A percentile compares a stretch with the other conserved stretches of the same genome.
These are phyloP conservation scores for Maudiozyma barnettii DNA, from an alignment of 805 yeast genomes.

Conservation along the genomic window DNA sequence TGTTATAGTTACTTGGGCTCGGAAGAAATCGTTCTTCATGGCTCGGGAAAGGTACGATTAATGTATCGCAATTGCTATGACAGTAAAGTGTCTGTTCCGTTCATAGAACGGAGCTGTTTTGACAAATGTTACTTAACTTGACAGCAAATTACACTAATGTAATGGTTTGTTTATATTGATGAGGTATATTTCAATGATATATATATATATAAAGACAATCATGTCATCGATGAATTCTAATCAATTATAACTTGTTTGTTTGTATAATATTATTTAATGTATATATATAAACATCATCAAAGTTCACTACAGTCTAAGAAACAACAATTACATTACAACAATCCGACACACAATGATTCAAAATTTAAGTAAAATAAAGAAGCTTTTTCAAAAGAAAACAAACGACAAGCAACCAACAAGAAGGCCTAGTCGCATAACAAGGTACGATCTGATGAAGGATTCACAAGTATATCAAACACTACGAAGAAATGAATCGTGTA, in stretches of 20 bases:
- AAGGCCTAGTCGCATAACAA: neutral
- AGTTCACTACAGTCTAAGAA: too few relatives aligned
- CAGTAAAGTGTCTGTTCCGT: neutral
- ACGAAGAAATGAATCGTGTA: neutral
- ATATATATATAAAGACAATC: too few relatives aligned
- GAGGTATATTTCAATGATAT: too few relatives aligned
- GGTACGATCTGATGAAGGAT: slow-evolving; percentile 3
- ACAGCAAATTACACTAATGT: neutral
- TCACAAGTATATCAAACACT: neutral
- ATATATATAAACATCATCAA: too few relatives aligned
- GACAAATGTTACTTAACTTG: neutral
- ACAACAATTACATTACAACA: neutral
- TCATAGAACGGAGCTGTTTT: neutral
- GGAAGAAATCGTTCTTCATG: neutral
- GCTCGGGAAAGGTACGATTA: neutral
- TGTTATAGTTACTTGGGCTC: neutral
- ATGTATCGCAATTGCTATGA: neutral
- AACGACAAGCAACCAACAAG: neutral
- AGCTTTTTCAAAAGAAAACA: neutral
- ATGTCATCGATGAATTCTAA: too few relatives aligned
- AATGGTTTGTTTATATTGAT: too few relatives aligned
- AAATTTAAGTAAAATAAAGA: neutral
- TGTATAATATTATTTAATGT: too few relatives aligned
- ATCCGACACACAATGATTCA: neutral
- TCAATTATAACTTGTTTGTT: too few relatives aligned